A percentile compares a stretch with the other conserved stretches of the same genome.
These are phyloP conservation scores for Paspalum vaginatum DNA, from an alignment of 176 grass and related monocot genomes.

Conservation along the genomic window DNA sequence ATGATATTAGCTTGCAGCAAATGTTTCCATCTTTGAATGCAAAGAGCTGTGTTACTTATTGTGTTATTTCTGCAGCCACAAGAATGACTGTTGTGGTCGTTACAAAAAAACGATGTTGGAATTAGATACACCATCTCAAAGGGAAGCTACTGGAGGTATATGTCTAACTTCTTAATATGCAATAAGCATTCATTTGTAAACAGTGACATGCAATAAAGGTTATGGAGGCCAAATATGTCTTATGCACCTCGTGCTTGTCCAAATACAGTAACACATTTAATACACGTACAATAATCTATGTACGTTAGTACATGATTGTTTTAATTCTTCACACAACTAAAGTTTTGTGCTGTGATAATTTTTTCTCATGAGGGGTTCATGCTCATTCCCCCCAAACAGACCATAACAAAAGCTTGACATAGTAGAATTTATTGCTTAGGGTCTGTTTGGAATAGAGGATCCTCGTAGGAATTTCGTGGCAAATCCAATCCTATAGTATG, in stretches of 20 bases:
- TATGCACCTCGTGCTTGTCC: neutral
- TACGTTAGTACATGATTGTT: neutral
- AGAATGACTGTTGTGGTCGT: conserved; percentile 49
- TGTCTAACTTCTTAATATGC: conserved; percentile 26
- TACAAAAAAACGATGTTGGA: conserved; percentile 42
- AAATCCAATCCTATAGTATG: too few relatives aligned
- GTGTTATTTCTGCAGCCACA: conserved; percentile 67
- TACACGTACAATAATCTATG: neutral
- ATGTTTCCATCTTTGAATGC: conserved; percentile 21
- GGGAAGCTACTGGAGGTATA: conserved; percentile 52
- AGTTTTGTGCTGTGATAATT: neutral
- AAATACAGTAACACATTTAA: conserved; percentile 1
- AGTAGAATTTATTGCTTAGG: neutral
- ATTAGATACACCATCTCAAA: conserved; percentile 30
- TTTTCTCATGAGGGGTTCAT: neutral
- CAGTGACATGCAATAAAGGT: neutral
- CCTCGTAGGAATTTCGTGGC: too few relatives aligned
- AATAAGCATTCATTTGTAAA: conserved; percentile 33
- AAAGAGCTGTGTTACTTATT: conserved; percentile 33
- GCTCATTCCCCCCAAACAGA: neutral
- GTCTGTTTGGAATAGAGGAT: too few relatives aligned
- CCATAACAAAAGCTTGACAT: neutral
- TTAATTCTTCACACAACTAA: neutral
- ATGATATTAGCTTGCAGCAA: conserved; percentile 31
- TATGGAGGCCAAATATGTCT: conserved; percentile 1